phyloP scores from a whole-genome alignment of 2,329 filamentous ascomycete species.

The Sporothrix pseudoabietina region DNA sequence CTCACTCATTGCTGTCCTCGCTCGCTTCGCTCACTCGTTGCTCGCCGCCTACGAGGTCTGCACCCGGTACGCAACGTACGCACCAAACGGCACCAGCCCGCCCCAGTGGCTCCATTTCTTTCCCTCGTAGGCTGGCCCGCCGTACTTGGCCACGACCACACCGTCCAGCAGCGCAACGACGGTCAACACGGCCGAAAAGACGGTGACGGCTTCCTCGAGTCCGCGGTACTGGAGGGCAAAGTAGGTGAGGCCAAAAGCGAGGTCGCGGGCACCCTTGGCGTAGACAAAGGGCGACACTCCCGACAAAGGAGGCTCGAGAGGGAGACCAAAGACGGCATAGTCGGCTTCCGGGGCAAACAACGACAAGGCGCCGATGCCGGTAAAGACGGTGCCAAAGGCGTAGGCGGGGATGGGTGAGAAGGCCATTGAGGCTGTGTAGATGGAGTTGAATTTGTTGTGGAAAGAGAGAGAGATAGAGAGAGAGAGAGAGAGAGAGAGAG shows the following conservation, averaged over 20 bases:
- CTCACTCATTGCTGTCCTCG: background rate
- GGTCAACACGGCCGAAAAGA: constrained; percentile 8
- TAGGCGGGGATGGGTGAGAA: constrained; percentile 13
- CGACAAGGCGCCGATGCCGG: constrained; percentile 9
- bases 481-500: background rate
- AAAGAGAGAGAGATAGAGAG: background rate
- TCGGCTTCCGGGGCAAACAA: constrained; percentile 2
- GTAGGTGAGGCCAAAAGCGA: constrained; percentile 22
- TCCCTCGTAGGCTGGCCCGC: background rate
- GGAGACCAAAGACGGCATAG: constrained; percentile 23
- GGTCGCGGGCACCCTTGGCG: constrained; percentile 19
- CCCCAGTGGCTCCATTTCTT: constrained; percentile 11
- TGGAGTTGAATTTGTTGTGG: background rate
- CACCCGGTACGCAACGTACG: constrained; percentile 19
- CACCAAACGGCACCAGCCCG: constrained; percentile 6
- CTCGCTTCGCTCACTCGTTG: background rate
- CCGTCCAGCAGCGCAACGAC: constrained; percentile 1
- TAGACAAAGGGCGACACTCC: constrained; percentile 18
- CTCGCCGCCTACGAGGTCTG: background rate
- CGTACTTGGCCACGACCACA: constrained; percentile 4
- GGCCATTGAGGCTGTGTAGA: background rate
- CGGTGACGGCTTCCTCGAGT: constrained; percentile 5
- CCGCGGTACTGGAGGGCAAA: constrained; percentile 20
- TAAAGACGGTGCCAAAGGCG: constrained; percentile 13
- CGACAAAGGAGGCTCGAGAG: background rate